Evolutionary conservation across 306 rosid genomes (phyloP).

Genomic region (Morella rubra): DNA sequence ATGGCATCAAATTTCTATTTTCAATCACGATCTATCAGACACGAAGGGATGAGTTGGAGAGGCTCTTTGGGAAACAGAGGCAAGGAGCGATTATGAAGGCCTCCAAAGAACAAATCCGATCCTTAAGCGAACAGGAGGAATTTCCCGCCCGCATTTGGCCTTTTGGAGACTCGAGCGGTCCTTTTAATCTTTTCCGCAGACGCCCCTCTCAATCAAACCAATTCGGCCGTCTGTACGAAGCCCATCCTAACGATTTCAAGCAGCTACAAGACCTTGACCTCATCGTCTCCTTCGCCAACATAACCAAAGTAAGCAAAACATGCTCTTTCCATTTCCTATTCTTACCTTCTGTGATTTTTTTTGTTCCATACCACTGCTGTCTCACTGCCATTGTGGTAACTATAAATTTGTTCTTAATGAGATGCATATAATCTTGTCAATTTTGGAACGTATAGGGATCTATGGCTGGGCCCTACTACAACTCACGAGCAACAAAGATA

Average conservation of each 20-base stretch:
- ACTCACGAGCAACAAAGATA: slow-evolving; percentile 53
- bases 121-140: slow-evolving; percentile 35
- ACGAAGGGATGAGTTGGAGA: slow-evolving; percentile 32
- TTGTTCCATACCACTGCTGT: background rate
- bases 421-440: too few relatives aligned
- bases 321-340: background rate
- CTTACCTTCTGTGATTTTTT: background rate
- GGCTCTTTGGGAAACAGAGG: slow-evolving; percentile 42
- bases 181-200: slow-evolving; percentile 47
- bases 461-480: slow-evolving; percentile 47
- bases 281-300: slow-evolving; percentile 46
- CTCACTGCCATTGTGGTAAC: background rate
- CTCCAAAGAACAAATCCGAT: slow-evolving; percentile 38
- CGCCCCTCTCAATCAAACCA: slow-evolving; percentile 44
- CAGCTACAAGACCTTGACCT: slow-evolving; percentile 43
- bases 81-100: slow-evolving; percentile 52
- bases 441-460: slow-evolving; percentile 31
- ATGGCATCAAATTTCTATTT: background rate
- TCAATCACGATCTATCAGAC: slow-evolving; percentile 26
- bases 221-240: slow-evolving; percentile 51
- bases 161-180: slow-evolving; percentile 36
- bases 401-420: background rate
- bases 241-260: slow-evolving; percentile 17
- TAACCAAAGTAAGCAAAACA: slow-evolving; percentile 39
- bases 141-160: slow-evolving; percentile 45